These are phyloP conservation scores for Fusarium coffeatum DNA, from an alignment of 2,329 filamentous ascomycete species.

Conservation along the genomic window DNA sequence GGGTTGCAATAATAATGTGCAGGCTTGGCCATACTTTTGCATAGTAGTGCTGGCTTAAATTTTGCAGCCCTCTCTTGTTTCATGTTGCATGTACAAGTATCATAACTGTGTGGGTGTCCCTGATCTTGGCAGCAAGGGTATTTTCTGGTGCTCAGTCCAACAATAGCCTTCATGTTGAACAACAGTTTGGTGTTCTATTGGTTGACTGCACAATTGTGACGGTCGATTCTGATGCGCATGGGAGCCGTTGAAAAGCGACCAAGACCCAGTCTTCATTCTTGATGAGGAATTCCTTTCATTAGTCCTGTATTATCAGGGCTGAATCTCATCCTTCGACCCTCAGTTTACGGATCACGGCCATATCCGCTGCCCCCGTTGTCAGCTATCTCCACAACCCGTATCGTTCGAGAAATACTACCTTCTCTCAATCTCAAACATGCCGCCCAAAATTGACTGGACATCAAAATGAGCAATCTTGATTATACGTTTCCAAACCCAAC, in stretches of 20 bases:
- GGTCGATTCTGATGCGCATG: constrained; percentile 26
- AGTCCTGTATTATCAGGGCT: constrained; percentile 38
- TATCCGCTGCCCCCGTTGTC: constrained; percentile 14
- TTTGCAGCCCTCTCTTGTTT: not conserved
- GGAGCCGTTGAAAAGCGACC: not conserved
- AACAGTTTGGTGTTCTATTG: constrained; percentile 20
- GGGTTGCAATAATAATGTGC: constrained; percentile 4
- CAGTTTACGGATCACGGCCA: constrained; percentile 8
- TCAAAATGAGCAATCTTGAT: not conserved
- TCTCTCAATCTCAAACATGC: not conserved
- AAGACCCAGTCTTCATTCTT: not conserved
- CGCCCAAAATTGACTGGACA: not conserved
- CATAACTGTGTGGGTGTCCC: constrained; percentile 33
- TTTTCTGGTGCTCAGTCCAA: constrained; percentile 6
- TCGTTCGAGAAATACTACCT: not conserved
- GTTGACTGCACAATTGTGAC: constrained; percentile 8
- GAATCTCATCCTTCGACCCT: constrained; percentile 12
- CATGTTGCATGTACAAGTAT: not conserved
- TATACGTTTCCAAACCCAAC: not conserved
- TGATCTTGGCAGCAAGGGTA: constrained; percentile 34
- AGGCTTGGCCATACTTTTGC: not conserved
- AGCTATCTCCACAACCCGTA: constrained; percentile 2
- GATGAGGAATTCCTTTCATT: constrained; percentile 13
- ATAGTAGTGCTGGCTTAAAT: constrained; percentile 6
- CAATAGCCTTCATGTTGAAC: constrained; percentile 5